Evolutionary conservation across 176 grass and related monocot genomes (phyloP).

Genomic region (Triticum turgidum): DNA sequence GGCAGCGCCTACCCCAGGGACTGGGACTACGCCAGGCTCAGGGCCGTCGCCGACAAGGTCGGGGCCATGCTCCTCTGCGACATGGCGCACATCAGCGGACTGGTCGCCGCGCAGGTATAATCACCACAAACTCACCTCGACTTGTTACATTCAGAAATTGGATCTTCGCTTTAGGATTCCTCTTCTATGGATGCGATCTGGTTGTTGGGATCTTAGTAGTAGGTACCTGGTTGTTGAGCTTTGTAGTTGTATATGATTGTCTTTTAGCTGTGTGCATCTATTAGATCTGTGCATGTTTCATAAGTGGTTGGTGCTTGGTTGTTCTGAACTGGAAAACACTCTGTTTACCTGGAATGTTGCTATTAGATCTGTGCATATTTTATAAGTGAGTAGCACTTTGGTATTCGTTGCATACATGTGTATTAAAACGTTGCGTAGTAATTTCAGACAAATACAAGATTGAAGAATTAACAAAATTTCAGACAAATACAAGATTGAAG

Average conservation of each 20-base stretch:
- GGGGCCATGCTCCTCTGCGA: constrained; percentile 90
- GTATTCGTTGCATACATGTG: neutral
- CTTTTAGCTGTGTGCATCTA: neutral
- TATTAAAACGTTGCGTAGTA: neutral
- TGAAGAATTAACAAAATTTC: neutral
- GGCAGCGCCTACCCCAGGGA: constrained; percentile 97
- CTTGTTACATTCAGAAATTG: constrained; percentile 8
- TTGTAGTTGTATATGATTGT: neutral
- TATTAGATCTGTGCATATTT: neutral
- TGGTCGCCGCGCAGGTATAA: constrained; percentile 82
- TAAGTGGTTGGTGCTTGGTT: neutral
- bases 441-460: neutral
- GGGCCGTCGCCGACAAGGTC: constrained; percentile 86
- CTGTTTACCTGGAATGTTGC: neutral
- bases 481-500: neutral
- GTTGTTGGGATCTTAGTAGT: constrained; percentile 17
- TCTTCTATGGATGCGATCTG: neutral
- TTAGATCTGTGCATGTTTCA: neutral
- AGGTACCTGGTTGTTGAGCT: neutral
- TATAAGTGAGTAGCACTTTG: neutral
- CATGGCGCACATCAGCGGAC: constrained; percentile 99
- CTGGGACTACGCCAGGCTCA: constrained; percentile 90
- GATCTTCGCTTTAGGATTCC: neutral
- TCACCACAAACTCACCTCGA: neutral
- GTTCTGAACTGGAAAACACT: neutral